Conservation (phyloP, 83 land plant species). For the Thuja plicata region DNA sequence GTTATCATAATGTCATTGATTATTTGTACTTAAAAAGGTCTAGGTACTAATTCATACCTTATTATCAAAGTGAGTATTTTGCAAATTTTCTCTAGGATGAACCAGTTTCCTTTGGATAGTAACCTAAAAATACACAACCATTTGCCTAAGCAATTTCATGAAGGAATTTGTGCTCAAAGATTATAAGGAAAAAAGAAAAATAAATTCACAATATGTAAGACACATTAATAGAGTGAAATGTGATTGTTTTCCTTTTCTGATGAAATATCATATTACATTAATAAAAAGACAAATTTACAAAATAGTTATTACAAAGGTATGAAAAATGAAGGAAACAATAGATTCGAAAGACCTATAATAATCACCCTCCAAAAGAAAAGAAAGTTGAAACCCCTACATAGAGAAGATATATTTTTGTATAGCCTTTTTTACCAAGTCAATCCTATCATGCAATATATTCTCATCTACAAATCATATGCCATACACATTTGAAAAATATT, state of each 20-base stretch:
- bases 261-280: too few species aligned
- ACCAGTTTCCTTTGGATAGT: conserved; percentile 92
- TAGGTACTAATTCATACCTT: conserved; percentile 49
- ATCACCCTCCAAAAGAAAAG: too few species aligned
- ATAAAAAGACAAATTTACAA: too few species aligned
- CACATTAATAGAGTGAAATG: background rate
- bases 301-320: too few species aligned
- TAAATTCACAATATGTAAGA: background rate
- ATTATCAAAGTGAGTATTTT: conserved; percentile 78
- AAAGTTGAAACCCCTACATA: too few species aligned
- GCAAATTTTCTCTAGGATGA: conserved; percentile 94
- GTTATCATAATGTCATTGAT: background rate
- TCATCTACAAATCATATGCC: too few species aligned
- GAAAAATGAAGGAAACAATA: too few species aligned
- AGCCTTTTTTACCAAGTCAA: too few species aligned
- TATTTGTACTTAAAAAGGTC: background rate
- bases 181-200: background rate
- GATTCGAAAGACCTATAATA: too few species aligned
- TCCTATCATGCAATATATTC: too few species aligned
- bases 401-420: too few species aligned
- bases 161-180: background rate
- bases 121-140: conserved; percentile 47
- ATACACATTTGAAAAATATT: too few species aligned
- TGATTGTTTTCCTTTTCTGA: background rate
- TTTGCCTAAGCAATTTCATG: background rate